phyloP scores from a whole-genome alignment of 768 basidiomycete genomes.

The Naganishia kalamii region DNA sequence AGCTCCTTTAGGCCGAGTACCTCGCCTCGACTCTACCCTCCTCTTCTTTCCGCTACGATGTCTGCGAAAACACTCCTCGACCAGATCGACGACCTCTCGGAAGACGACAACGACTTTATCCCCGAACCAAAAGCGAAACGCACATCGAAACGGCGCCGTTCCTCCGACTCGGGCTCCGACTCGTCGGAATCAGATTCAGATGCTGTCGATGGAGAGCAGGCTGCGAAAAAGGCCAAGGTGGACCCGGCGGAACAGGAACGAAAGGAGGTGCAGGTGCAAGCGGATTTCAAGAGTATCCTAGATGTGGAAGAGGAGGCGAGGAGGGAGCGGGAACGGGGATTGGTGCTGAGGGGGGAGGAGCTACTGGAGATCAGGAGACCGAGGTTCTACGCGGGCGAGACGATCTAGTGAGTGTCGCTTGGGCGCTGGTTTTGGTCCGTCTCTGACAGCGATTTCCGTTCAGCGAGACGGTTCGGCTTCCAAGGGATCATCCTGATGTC shows the following conservation, averaged over 20 bases:
- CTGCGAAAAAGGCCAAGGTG: too few species aligned
- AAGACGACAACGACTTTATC: not conserved
- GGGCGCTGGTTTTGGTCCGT: not conserved
- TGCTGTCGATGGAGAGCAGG: not conserved
- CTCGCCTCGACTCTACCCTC: not conserved
- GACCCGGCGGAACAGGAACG: too few species aligned
- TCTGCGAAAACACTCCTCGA: not conserved
- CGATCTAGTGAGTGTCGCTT: conserved; percentile 30
- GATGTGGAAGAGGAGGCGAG: conserved; percentile 13
- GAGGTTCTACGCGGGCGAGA: conserved; percentile 40
- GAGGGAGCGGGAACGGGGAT: not conserved
- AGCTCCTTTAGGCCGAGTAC: too few species aligned
- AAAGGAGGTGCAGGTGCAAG: not conserved
- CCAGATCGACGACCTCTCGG: not conserved
- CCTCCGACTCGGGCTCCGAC: not conserved
- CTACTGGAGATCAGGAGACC: conserved; percentile 35
- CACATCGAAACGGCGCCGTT: not conserved
- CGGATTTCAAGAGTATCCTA: not conserved
- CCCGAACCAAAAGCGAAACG: not conserved
- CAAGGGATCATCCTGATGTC: conserved; percentile 35
- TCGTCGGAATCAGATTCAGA: not conserved
- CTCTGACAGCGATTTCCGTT: not conserved
- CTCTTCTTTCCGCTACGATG: not conserved
- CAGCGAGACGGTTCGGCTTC: conserved; percentile 38
- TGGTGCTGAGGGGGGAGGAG: conserved; percentile 8